A percentile compares a stretch with the other conserved stretches of the same genome.
Evolutionary conservation across 1,284 basidiomycete genomes (phyloP).

Genomic region (Trichosporon inkin): DNA sequence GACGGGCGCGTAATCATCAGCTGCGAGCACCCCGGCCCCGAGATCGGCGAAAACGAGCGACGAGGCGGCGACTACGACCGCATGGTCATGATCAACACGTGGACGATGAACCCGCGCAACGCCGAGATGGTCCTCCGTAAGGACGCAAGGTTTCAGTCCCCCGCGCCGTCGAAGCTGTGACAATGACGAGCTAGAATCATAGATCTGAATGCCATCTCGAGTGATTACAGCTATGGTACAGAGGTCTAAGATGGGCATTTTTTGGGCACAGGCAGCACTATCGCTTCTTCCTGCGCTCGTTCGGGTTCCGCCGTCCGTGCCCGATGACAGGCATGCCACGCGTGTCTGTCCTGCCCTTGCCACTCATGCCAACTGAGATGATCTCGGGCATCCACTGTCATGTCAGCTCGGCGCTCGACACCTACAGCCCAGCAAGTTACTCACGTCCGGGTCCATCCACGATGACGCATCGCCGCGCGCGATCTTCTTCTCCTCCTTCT

Average conservation of each 20-base stretch:
- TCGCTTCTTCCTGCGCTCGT: constrained; percentile 56
- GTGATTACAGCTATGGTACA: constrained; percentile 1
- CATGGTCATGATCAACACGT: constrained; percentile 17
- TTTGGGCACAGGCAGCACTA: background rate
- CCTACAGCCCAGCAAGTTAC: constrained; percentile 17
- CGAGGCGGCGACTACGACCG: constrained; percentile 20
- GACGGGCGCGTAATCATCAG: constrained; percentile 13
- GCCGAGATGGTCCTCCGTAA: constrained; percentile 11
- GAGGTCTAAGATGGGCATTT: background rate
- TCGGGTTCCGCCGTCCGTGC: constrained; percentile 79
- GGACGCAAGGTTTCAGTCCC: constrained; percentile 2
- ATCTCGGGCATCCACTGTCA: constrained; percentile 76
- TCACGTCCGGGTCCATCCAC: constrained; percentile 86
- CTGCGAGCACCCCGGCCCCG: constrained; percentile 19
- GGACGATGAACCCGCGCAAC: constrained; percentile 9
- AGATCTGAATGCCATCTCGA: background rate
- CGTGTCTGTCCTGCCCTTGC: constrained; percentile 64
- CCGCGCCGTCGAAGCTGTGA: background rate
- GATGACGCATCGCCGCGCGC: constrained; percentile 57
- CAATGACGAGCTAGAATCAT: background rate
- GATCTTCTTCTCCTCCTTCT: constrained; percentile 72
- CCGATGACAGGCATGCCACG: constrained; percentile 74
- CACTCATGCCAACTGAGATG: constrained; percentile 65
- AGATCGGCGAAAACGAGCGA: constrained; percentile 8
- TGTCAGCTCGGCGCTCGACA: constrained; percentile 12